phyloP scores from a whole-genome alignment of 805 yeast species.

The Ogataea polymorpha region DNA sequence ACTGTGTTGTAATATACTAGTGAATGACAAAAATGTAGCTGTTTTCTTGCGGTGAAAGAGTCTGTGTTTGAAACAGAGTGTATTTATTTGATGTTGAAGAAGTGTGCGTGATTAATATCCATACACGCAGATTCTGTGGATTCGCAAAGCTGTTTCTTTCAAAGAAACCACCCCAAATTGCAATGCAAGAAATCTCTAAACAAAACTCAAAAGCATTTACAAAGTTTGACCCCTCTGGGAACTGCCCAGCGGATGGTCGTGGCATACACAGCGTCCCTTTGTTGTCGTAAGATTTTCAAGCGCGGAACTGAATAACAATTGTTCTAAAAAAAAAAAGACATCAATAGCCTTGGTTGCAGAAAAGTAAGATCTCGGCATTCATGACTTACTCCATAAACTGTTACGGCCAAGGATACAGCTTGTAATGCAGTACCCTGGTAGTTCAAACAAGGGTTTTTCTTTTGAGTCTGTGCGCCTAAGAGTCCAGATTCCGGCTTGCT shows the following conservation, averaged over 20 bases:
- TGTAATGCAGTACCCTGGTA: too few relatives aligned
- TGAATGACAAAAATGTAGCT: too few relatives aligned
- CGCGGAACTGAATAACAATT: too few relatives aligned
- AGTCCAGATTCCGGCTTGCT: not conserved
- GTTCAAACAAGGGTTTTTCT: not conserved
- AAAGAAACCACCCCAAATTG: conserved; percentile 1
- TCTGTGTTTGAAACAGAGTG: too few relatives aligned
- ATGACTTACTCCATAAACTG: too few relatives aligned
- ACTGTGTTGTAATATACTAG: not conserved
- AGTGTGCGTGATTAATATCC: not conserved
- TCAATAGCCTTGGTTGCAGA: not conserved
- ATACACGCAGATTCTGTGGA: not conserved
- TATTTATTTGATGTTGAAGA: too few relatives aligned
- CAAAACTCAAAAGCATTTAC: not conserved
- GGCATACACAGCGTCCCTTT: not conserved
- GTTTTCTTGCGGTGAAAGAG: too few relatives aligned
- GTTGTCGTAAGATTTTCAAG: conserved; percentile 3
- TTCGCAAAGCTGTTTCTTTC: not conserved
- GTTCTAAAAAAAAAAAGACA: not conserved
- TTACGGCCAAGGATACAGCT: too few relatives aligned
- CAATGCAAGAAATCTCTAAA: conserved; percentile 5
- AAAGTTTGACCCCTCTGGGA: conserved; percentile 1
- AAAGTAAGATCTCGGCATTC: too few relatives aligned
- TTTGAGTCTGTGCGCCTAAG: not conserved
- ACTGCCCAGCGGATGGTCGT: conserved; percentile 3